A percentile compares a stretch with the other conserved stretches of the same genome.
phyloP scores from a whole-genome alignment of 306 rosid genomes.

The Rosa chinensis region DNA sequence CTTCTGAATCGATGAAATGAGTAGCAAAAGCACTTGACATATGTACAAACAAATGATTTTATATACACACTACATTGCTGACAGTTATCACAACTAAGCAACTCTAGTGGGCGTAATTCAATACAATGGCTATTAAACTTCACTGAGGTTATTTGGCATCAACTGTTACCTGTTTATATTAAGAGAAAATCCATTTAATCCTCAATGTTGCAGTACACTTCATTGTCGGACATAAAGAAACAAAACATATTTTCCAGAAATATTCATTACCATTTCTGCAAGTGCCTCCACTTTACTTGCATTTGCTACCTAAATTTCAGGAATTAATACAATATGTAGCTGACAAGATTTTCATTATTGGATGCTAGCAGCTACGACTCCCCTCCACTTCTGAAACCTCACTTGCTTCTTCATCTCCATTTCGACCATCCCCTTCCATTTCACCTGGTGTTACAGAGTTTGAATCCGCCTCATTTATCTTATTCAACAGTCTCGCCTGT shows the following conservation, averaged over 20 bases:
- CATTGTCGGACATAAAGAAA: background rate
- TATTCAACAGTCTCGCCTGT: conserved; percentile 18
- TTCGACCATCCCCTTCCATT: background rate
- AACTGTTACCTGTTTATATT: background rate
- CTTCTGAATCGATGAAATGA: too few species aligned
- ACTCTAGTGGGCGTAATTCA: too few species aligned
- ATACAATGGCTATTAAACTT: too few species aligned
- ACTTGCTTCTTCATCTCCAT: conserved; percentile 12
- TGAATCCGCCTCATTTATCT: conserved; percentile 6
- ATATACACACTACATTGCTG: too few species aligned
- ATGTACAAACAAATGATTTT: too few species aligned
- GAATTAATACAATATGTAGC: background rate
- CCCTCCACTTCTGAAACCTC: background rate
- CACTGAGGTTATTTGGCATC: background rate
- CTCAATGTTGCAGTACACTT: background rate
- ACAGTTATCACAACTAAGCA: too few species aligned
- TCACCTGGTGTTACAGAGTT: background rate
- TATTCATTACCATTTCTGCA: background rate
- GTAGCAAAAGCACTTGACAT: too few species aligned
- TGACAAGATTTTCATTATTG: background rate
- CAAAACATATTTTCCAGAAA: background rate
- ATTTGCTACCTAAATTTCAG: background rate
- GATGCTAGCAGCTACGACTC: background rate
- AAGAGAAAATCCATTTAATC: background rate
- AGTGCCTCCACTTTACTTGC: background rate